Evolutionary conservation across 768 basidiomycete species (phyloP).

Genomic region (Dendrothele bispora): DNA sequence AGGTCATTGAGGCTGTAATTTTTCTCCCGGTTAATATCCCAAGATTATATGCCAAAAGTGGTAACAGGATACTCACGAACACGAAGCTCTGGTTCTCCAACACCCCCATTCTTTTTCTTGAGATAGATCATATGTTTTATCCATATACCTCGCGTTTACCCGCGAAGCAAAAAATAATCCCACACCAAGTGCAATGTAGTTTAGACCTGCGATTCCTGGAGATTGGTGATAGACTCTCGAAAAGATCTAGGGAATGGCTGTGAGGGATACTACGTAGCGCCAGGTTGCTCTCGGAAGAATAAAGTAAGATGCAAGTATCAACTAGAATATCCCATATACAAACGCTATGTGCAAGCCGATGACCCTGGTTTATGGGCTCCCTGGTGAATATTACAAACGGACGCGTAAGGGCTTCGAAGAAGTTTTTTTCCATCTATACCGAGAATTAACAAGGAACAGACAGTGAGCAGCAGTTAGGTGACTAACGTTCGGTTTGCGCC

Average conservation of each 20-base stretch:
- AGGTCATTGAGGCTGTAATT: constrained; percentile 54
- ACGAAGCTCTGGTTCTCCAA: constrained; percentile 48
- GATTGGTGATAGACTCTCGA: constrained; percentile 49
- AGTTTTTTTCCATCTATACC: constrained; percentile 51
- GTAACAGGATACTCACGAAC: constrained; percentile 39
- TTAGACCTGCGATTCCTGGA: constrained; percentile 58
- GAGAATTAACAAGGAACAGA: too few relatives aligned
- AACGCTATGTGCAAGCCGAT: constrained; percentile 69
- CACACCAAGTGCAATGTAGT: constrained; percentile 73
- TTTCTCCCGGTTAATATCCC: background rate
- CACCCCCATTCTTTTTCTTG: constrained; percentile 45
- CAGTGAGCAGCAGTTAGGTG: too few relatives aligned
- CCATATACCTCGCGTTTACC: constrained; percentile 54
- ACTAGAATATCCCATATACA: constrained; percentile 60
- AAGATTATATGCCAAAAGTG: background rate
- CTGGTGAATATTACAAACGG: constrained; percentile 62
- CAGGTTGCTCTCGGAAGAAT: too few relatives aligned
- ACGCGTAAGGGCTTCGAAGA: constrained; percentile 53
- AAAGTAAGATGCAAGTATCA: constrained; percentile 43
- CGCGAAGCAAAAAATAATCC: constrained; percentile 56
- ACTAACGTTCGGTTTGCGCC: too few relatives aligned
- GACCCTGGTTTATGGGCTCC: constrained; percentile 69
- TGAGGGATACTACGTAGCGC: too few relatives aligned
- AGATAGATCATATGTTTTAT: constrained; percentile 51
- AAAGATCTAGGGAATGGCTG: constrained; percentile 62